phyloP scores from a whole-genome alignment of 2,329 filamentous ascomycete genomes.

The Fusarium chlamydosporum region DNA sequence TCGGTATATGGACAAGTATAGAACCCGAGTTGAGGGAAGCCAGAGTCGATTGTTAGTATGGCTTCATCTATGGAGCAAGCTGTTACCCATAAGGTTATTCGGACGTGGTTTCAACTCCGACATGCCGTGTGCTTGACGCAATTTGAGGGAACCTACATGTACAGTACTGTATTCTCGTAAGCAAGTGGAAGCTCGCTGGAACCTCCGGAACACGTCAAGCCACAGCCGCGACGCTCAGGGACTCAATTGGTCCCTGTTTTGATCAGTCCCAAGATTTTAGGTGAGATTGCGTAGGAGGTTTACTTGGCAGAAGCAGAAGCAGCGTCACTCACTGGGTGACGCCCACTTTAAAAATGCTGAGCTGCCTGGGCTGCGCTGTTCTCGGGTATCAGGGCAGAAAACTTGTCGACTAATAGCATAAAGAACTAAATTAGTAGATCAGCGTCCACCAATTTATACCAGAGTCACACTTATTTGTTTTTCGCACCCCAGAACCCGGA shows the following conservation, averaged over 20 bases:
- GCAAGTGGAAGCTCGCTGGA: slow-evolving; percentile 33
- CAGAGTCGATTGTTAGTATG: not conserved
- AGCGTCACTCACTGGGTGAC: slow-evolving; percentile 42
- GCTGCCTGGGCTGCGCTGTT: slow-evolving; percentile 9
- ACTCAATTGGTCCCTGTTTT: slow-evolving; percentile 28
- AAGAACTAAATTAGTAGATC: too few species aligned
- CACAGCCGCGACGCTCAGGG: slow-evolving; percentile 38
- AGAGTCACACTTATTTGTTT: too few species aligned
- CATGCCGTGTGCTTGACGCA: slow-evolving; percentile 24
- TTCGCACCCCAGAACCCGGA: too few species aligned
- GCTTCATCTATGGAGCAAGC: not conserved
- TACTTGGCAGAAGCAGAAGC: slow-evolving; percentile 41
- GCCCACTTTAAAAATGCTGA: slow-evolving; percentile 47
- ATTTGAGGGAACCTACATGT: slow-evolving; percentile 3
- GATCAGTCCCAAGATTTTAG: slow-evolving; percentile 23
- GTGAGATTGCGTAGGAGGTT: slow-evolving; percentile 28
- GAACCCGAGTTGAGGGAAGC: not conserved
- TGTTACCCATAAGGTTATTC: not conserved
- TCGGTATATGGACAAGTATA: not conserved
- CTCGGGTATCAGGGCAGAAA: too few species aligned
- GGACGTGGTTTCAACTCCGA: slow-evolving; percentile 9
- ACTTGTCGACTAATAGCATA: too few species aligned
- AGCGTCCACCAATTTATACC: too few species aligned
- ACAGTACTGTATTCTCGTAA: too few species aligned
- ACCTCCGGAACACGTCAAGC: slow-evolving; percentile 46